Evolutionary conservation across 2,329 filamentous ascomycete species (phyloP), one percentile per base, ranked within the genome.

Genomic region (Aspergillus fumigatiaffinis): DNA sequence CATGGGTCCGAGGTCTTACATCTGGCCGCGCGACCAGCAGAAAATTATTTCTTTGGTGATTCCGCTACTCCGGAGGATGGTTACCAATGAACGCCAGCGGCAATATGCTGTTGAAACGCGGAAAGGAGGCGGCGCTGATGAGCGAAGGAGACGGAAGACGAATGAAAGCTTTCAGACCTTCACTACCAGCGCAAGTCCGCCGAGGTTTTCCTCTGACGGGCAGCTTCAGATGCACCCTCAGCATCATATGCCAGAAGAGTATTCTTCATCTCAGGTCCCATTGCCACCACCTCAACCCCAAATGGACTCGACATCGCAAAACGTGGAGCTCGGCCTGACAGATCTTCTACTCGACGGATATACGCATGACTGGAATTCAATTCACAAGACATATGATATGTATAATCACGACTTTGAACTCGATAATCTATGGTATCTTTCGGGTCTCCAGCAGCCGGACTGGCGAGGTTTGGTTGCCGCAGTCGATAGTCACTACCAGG

Each of bases 61-160:
- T 59, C 82, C 82, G 12, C 67, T 85, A 49, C 72, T 85, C 57
- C 71, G 82, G 56, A 75, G 82, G 25, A 84, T 85, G 81, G 82
- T 85, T 12, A 84, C 82, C 17, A 85, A 85, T 57, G 83, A 85
- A 66, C 75, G 82, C 25, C 82, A 85, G 64, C 74, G 82, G 41
- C 76, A 81, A 64, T 85, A 85, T 67, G 82, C 82, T 1, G 79
- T 83, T 29, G 80, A 83, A 66, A 82, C 80, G 1, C 75, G 82
- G 44, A 84, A 81, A 60, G 77, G 77, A 10, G 76, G 77, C 3
- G 70, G 70, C 38, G 26, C 64, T 1, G 72, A 74, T 5, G 77
- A 77, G 55, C 71, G 70, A 51, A 70, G 68, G 53, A 70, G 71
- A 51, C 64, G 68, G 32, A 74, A 71, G 58, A 75, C 71, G 5